Conservation (phyloP, 1,284 basidiomycete species). For the Stereum hirsutum region DNA sequence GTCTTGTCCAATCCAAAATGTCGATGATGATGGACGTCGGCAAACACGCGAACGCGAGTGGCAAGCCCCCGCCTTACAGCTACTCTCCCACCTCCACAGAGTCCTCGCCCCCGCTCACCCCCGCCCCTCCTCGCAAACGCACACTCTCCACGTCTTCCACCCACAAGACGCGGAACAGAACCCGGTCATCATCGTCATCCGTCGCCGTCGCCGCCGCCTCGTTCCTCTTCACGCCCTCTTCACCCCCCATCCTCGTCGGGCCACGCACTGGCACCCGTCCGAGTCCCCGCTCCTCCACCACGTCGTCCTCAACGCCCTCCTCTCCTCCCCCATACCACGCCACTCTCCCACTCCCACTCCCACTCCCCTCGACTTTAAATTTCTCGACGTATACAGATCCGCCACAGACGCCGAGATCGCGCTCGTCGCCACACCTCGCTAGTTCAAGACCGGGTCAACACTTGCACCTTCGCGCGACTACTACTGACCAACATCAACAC, state of each 20-base stretch:
- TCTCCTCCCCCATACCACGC: slow-evolving; percentile 3
- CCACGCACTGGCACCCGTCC: slow-evolving; percentile 4
- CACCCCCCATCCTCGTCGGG: not conserved
- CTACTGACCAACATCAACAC: slow-evolving; percentile 27
- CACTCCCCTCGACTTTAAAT: not conserved
- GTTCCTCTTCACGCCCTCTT: not conserved
- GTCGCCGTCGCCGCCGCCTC: not conserved
- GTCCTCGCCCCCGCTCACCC: too few relatives aligned
- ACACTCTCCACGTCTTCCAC: too few relatives aligned
- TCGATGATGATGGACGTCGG: too few relatives aligned
- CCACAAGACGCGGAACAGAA: too few relatives aligned
- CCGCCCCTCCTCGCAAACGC: too few relatives aligned
- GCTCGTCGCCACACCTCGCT: slow-evolving; percentile 13
- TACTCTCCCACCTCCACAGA: too few relatives aligned
- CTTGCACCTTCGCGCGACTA: slow-evolving; percentile 22
- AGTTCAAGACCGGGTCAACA: slow-evolving; percentile 13
- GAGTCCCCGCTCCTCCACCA: slow-evolving; percentile 8
- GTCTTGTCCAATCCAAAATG: too few relatives aligned
- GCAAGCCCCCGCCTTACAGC: too few relatives aligned
- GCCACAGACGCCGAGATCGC: slow-evolving; percentile 19
- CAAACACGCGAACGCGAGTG: too few relatives aligned
- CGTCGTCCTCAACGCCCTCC: slow-evolving; percentile 5
- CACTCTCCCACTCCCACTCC: not conserved
- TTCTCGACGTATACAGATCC: not conserved
- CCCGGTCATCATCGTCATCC: not conserved